Evolutionary conservation across 768 basidiomycete genomes (phyloP), one percentile per base, ranked within the genome.

Genomic region (Lactarius tabidus): DNA sequence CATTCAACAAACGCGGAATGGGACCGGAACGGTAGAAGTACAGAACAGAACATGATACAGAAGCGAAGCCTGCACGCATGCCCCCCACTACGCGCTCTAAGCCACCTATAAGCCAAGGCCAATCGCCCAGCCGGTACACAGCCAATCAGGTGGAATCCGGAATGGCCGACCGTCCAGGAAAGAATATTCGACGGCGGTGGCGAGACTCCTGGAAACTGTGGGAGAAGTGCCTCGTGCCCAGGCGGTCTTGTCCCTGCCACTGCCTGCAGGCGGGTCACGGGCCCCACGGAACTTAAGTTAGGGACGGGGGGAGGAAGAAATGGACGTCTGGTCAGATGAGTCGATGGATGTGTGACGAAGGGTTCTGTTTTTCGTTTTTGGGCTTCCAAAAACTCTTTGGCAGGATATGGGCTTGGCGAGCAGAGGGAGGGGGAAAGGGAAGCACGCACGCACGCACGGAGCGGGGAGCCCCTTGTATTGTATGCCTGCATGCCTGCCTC

Each of bases 211-310:
- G n/a, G n/a, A n/a, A n/a, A n/a, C n/a, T n/a, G 31, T 6, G 10
- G 39, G 29, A n/a, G 10, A 18, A 10, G 7, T 45, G 58, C 64
- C 58, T 64, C 64, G 39, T 64, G 62, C 56, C 62, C 45, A 63
- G 55, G 62, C 43, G 35, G 43, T 38, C 28, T 53, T 4, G 7
- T 14, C 33, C 28, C 55, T 60, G 59, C 64, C 33, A n/a, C 55
- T 60, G 59, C 64, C 59, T 60, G 64, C 59, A 65, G 43, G 64
- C 59, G 23, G 43, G 63, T 64, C 63, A 64, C 63, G 53, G 26
- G 52, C 52, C 4, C 51, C 26, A 52, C 51, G 28, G 28, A 28
- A 10, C 51, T 14, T 26, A 12, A 7, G 28, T 28, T 17, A 2
- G 26, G 23, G 23, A 18, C 1, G 23, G 48, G 48, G 48, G 7